A percentile compares a stretch with the other conserved stretches of the same genome.
Conservation (phyloP, 805 yeast genomes). For the Lachancea meyersii region DNA sequence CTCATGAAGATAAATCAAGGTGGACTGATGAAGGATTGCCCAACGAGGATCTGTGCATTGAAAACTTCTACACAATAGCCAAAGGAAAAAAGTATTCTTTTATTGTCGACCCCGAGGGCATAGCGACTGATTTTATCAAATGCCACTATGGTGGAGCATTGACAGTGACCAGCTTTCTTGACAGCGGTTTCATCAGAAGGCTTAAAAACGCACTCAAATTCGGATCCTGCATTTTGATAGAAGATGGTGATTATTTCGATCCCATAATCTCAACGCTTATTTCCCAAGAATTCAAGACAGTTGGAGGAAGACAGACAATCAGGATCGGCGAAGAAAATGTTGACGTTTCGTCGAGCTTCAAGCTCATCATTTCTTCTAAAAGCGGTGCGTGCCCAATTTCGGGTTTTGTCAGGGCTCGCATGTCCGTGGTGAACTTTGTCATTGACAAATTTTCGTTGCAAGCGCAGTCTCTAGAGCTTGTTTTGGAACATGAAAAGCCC, state of each 20-base stretch:
- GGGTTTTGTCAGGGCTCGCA: constrained; percentile 55
- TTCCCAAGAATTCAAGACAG: constrained; percentile 47
- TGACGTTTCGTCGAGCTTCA: constrained; percentile 62
- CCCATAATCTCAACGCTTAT: constrained; percentile 64
- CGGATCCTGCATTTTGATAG: constrained; percentile 68
- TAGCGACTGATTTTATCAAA: constrained; percentile 39
- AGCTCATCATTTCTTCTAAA: constrained; percentile 52
- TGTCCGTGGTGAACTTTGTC: constrained; percentile 62
- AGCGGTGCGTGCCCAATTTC: constrained; percentile 45
- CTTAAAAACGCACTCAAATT: constrained; percentile 77
- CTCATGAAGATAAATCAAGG: constrained; percentile 35
- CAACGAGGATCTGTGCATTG: constrained; percentile 54
- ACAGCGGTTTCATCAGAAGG: constrained; percentile 56
- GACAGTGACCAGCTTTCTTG: constrained; percentile 62
- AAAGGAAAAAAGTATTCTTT: constrained; percentile 46
- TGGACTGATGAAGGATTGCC: constrained; percentile 55
- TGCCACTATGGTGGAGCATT: constrained; percentile 32
- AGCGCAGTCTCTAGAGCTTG: constrained; percentile 51
- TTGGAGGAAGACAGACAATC: constrained; percentile 67
- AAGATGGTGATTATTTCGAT: constrained; percentile 76
- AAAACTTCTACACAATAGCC: constrained; percentile 40
- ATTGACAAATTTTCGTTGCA: constrained; percentile 64
- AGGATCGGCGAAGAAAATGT: constrained; percentile 55
- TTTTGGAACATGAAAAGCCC: constrained; percentile 53
- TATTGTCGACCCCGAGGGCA: constrained; percentile 67